Evolutionary conservation across 805 yeast species (phyloP).

Genomic region (Grigorovia yakushimaensis): DNA sequence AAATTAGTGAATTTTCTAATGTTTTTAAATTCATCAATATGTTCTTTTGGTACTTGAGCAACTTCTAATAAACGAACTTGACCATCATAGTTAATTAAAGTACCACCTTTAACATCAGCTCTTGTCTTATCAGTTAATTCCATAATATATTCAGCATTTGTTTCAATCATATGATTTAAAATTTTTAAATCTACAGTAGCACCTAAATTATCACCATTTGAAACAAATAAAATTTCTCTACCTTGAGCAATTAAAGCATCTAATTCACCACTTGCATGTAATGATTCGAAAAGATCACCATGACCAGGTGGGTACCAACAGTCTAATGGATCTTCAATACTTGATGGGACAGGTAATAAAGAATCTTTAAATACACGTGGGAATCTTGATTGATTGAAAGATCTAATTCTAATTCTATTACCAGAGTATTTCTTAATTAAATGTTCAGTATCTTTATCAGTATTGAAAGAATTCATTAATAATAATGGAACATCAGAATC

Average conservation of each 20-base stretch:
- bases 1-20: slow-evolving; percentile 97
- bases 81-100: slow-evolving; percentile 92
- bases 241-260: slow-evolving; percentile 87
- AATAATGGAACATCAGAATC: slow-evolving; percentile 91
- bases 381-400: slow-evolving; percentile 96
- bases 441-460: slow-evolving; percentile 84
- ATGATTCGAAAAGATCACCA: slow-evolving; percentile 91
- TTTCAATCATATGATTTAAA: slow-evolving; percentile 83
- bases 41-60: slow-evolving; percentile 92
- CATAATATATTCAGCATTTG: slow-evolving; percentile 92
- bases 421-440: slow-evolving; percentile 95
- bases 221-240: slow-evolving; percentile 87
- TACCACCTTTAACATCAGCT: slow-evolving; percentile 99
- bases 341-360: slow-evolving; percentile 85
- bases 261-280: slow-evolving; percentile 83
- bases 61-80: slow-evolving; percentile 89
- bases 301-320: slow-evolving; percentile 99
- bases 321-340: slow-evolving; percentile 61
- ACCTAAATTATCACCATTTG: slow-evolving; percentile 97
- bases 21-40: slow-evolving; percentile 94
- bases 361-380: slow-evolving; percentile 95
- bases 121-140: slow-evolving; percentile 97
- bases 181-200: slow-evolving; percentile 93
- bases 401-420: slow-evolving; percentile 87
- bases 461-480: slow-evolving; percentile 97